A percentile compares a stretch with the other conserved stretches of the same genome.
Conservation (phyloP, 164 flowering plant genomes). For the Vitis vinifera region ASM3070453v1 NC_081821.1:5692001-5692500, state of each 20-base stretch:
- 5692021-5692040: too few relatives aligned
- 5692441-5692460: too few relatives aligned
- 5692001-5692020: too few relatives aligned
- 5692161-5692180: slow-evolving; percentile 52
- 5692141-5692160: slow-evolving; percentile 61
- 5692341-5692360: too few relatives aligned
- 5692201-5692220: slow-evolving; percentile 58
- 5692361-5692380: too few relatives aligned
- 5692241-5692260: slow-evolving; percentile 52
- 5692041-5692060: too few relatives aligned
- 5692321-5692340: neutral
- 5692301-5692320: neutral
- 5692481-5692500: too few relatives aligned
- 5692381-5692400: too few relatives aligned
- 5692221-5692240: slow-evolving; percentile 47
- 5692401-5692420: too few relatives aligned
- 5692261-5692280: slow-evolving; percentile 79
- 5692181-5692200: slow-evolving; percentile 32
- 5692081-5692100: neutral
- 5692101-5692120: neutral
- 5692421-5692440: too few relatives aligned
- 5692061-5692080: too few relatives aligned
- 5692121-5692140: slow-evolving; percentile 29
- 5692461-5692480: too few relatives aligned
- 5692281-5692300: slow-evolving; percentile 30